phyloP scores from a whole-genome alignment of 2,329 filamentous ascomycete species.

The Trichoderma hamatum region DNA sequence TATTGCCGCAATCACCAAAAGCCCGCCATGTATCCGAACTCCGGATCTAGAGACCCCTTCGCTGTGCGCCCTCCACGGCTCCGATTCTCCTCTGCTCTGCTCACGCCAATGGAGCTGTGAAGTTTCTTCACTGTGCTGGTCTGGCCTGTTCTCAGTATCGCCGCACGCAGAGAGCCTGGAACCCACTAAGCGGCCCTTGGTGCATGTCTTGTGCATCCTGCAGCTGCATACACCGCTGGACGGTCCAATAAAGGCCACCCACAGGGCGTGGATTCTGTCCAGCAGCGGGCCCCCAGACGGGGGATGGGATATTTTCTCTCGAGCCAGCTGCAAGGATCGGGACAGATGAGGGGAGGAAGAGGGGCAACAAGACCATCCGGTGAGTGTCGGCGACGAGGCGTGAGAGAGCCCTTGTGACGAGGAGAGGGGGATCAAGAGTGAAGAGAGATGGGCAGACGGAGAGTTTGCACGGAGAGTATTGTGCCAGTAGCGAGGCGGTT shows the following conservation, averaged over 20 bases:
- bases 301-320: not conserved
- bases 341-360: slow-evolving; percentile 21
- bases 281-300: slow-evolving; percentile 14
- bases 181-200: slow-evolving; percentile 21
- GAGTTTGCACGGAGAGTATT: not conserved
- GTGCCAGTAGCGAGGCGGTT: not conserved
- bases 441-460: not conserved
- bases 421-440: not conserved
- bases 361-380: slow-evolving; percentile 19
- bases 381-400: slow-evolving; percentile 21
- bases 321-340: slow-evolving; percentile 22
- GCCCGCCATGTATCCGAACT: slow-evolving; percentile 16
- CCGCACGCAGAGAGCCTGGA: slow-evolving; percentile 22
- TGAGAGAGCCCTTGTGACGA: not conserved
- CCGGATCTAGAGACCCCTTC: slow-evolving; percentile 14
- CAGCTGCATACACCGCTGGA: slow-evolving; percentile 24
- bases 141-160: slow-evolving; percentile 16
- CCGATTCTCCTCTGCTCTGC: not conserved
- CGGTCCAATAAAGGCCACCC: slow-evolving; percentile 11
- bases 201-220: slow-evolving; percentile 21
- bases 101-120: not conserved
- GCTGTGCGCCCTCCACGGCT: slow-evolving; percentile 8
- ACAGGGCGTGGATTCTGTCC: slow-evolving; percentile 20
- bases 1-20: not conserved
- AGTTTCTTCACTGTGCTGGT: not conserved